A percentile compares a stretch with the other conserved stretches of the same genome.
phyloP scores from a whole-genome alignment of 768 basidiomycete genomes.

The Trametes cingulata region DNA sequence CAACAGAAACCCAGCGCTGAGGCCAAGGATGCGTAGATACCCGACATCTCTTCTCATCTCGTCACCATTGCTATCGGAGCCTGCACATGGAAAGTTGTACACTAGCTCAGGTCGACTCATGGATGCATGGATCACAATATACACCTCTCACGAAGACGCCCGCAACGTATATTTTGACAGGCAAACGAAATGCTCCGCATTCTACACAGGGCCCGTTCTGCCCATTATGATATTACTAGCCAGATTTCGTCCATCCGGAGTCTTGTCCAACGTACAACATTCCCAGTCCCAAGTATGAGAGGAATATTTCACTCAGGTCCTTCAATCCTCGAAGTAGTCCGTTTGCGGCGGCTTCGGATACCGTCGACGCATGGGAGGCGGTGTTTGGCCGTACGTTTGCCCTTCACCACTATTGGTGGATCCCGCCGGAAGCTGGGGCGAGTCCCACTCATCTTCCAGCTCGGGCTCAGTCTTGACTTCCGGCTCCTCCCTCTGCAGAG shows the following conservation, averaged over 20 bases:
- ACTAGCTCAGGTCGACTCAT: neutral
- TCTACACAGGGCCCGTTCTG: too few species aligned
- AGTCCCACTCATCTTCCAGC: neutral
- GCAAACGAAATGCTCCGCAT: too few species aligned
- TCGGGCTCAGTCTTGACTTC: constrained; percentile 16
- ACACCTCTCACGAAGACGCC: too few species aligned
- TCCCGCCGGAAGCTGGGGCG: neutral
- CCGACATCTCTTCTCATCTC: neutral
- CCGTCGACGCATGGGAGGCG: constrained; percentile 5
- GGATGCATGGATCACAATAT: too few species aligned
- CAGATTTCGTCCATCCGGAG: neutral
- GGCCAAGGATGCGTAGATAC: constrained; percentile 4
- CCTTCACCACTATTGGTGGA: neutral
- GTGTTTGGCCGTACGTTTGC: neutral
- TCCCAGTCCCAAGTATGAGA: neutral
- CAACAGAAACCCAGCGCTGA: constrained; percentile 9
- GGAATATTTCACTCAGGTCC: too few species aligned
- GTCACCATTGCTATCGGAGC: neutral
- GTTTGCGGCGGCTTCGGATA: neutral
- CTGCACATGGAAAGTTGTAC: neutral
- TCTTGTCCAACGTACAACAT: neutral
- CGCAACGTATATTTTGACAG: too few species aligned
- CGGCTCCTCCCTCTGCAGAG: neutral
- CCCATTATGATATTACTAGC: neutral
- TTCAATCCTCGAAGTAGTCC: constrained; percentile 2